Evolutionary conservation across 768 basidiomycete species (phyloP), one percentile per base, ranked within the genome.

Genomic region (Calocybe indica): DNA sequence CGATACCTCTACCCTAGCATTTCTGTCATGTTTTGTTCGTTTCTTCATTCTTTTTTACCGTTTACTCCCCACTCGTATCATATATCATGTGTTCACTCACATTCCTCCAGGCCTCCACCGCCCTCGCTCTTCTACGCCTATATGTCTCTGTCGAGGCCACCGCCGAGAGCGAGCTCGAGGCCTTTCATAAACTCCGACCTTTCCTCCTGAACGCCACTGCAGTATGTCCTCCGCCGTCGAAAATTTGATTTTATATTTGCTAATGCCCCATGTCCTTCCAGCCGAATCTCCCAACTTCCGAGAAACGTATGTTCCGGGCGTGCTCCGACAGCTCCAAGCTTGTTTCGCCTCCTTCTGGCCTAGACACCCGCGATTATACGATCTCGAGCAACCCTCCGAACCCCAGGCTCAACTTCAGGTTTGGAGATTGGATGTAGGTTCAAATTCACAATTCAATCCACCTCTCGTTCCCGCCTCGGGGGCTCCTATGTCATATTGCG

Each of bases 361-460:
- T 59, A 48, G 48, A 37, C 37, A 48, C 46, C 32, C 59, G 65
- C 40, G 74, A 75, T 32, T 83, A 80, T 51, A 72, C 79, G 5
- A 69, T 85, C 45, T 87, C 84, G 12, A 78, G 62, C 55, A 87
- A 86, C 53, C 85, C 85, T 5, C 85, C 85, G 9, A 87, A 85
- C 58, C 80, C 82, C 10, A 74, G 76, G 55, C 78, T 76, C 2
- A 78, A 70, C 55, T 87, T 86, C 62, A 71, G 85, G 55, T 66
- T 75, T 5, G 85, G 85, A 11, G 85, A 87, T 58, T 87, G 85
- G 85, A 84, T 87, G 84, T 86, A 59, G 68, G 84, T 79, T 38
- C 32, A 15, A 37, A 42, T 46, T 40, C 53, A 54, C 47, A 58
- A 52, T 55, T 52, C 53, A 54, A 38, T 49, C 41, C 50, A 43